Base-by-base conservation (phyloP, 2,329 filamentous ascomycete species). In the Xylaria sp. region DNA sequence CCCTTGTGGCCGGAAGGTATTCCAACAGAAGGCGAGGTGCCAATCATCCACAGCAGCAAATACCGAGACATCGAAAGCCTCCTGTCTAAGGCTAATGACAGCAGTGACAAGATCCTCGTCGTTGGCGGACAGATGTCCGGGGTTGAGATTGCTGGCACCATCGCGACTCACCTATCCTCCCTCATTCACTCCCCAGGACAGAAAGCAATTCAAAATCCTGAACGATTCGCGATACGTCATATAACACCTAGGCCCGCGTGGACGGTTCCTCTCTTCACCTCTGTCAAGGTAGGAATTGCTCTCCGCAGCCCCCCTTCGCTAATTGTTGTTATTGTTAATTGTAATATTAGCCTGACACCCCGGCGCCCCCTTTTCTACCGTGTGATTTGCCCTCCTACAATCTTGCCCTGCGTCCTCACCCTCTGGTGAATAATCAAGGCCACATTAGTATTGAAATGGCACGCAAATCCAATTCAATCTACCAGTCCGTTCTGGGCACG, bases 51-150 rank as follows among this genome's bases (percentile, higher is more conserved):
- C 78, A 94, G 91, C 79, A 91, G 91, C 57, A 80, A 86, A 34
- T 90, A 93, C 62, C 84, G 90, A 3, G 83, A 86, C 63, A 78
- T 92, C 1, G 74, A 84, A 34, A 78, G 77, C 9, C 78, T 91
- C 2, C 74, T 91, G 1, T 81, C 80, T 0, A 76, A 80, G 0
- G 77, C 81, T 1, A 65, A 71, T 12, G 59, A 66, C 4, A 74
- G 76, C 0, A 83, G 84, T 1, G 87, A 88, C 20, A 92, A 90
- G 75, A 89, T 96, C 18, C 83, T 94, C 0, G 84, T 97, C 0
- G 88, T 94, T 0, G 93, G 93, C 0, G 93, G 92, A 0, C 92
- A 94, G 74, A 94, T 96, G 86, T 95, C 92, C 1, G 93, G 92
- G 0, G 88, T 92, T 5, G 93, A 97, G 81, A 91, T 91, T 58